These are phyloP conservation scores for Eucalyptus lansdowneana DNA, from an alignment of 345 rosid genomes.

Conservation along the genomic window DNA sequence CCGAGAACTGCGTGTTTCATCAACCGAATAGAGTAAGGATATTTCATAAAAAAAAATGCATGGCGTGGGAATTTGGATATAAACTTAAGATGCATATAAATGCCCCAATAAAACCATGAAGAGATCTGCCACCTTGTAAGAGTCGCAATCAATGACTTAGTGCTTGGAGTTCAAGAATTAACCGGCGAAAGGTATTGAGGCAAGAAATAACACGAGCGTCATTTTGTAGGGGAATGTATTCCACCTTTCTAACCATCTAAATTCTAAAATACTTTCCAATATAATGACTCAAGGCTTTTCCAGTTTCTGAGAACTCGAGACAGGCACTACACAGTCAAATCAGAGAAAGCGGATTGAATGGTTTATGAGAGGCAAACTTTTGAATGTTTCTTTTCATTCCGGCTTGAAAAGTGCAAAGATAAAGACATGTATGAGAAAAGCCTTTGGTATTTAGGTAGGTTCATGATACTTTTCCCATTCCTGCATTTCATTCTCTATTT, in stretches of 20 bases:
- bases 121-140: background rate
- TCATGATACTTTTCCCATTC: background rate
- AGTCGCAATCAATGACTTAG: background rate
- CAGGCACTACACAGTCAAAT: background rate
- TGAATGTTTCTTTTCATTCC: background rate
- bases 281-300: background rate
- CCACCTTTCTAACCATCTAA: background rate
- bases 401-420: background rate
- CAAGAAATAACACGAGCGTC: background rate
- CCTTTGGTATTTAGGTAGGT: background rate
- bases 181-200: background rate
- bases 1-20: constrained; percentile 55
- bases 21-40: background rate
- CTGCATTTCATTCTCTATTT: background rate
- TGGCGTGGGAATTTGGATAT: background rate
- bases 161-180: background rate
- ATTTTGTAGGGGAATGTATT: background rate
- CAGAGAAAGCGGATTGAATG: background rate
- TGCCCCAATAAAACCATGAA: background rate
- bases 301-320: background rate
- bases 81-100: background rate
- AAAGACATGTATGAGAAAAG: background rate
- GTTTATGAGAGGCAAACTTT: background rate
- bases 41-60: background rate
- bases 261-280: background rate